phyloP scores from a whole-genome alignment of 805 yeast species.

The Saccharomycopsis javanensis region DNA sequence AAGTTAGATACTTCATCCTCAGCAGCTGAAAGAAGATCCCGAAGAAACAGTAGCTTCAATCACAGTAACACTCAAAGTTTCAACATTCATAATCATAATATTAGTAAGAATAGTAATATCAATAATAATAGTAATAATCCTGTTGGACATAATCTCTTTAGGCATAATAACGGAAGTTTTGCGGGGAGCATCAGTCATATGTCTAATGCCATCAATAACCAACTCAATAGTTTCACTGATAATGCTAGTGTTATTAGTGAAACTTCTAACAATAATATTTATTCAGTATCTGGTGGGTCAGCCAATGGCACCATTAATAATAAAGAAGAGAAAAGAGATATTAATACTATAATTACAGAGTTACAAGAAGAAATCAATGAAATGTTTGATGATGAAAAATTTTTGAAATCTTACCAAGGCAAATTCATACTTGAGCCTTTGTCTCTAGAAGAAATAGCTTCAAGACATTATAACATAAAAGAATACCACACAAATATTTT shows the following conservation, averaged over 20 bases:
- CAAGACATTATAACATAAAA: background rate
- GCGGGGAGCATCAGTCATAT: background rate
- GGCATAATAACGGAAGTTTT: background rate
- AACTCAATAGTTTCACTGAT: background rate
- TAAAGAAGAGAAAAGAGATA: background rate
- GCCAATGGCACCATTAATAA: background rate
- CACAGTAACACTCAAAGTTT: background rate
- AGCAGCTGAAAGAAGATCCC: constrained; percentile 1
- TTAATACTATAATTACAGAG: background rate
- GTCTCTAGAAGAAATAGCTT: constrained; percentile 1
- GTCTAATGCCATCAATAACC: background rate
- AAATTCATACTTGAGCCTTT: constrained; percentile 9
- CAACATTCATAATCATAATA: background rate
- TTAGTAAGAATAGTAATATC: background rate
- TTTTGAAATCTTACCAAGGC: constrained; percentile 4
- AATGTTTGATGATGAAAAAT: constrained; percentile 5
- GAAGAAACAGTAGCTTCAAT: background rate
- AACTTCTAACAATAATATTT: background rate
- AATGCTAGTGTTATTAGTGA: background rate
- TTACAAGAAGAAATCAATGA: constrained; percentile 3
- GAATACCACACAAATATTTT: constrained; percentile 9
- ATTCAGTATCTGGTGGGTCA: background rate
- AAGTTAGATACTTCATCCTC: background rate
- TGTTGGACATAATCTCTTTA: background rate
- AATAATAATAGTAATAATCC: background rate